Evolutionary conservation across 75 land plant genomes (phyloP).

Genomic region (Cryptomeria japonica): DNA sequence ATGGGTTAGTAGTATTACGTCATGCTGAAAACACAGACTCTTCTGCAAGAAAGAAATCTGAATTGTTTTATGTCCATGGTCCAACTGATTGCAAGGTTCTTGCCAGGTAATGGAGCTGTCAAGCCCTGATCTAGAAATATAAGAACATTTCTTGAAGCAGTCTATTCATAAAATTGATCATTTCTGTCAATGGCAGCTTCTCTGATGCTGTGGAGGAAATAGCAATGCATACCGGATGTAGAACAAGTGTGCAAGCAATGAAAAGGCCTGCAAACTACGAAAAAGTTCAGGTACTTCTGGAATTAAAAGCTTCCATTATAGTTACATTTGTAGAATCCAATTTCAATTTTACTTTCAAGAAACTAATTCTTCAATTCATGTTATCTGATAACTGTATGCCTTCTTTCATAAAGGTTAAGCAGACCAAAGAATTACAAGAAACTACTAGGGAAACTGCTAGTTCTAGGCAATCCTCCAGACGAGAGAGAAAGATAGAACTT

Average conservation of each 20-base stretch:
- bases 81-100: slow-evolving; percentile 10
- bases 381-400: not conserved
- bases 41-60: not conserved
- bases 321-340: not conserved
- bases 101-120: slow-evolving; percentile 6
- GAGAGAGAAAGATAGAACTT: slow-evolving; percentile 12
- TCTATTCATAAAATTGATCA: not conserved
- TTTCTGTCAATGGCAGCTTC: slow-evolving; percentile 2
- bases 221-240: slow-evolving; percentile 5
- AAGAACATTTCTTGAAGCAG: not conserved
- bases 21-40: not conserved
- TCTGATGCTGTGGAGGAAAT: slow-evolving; percentile 14
- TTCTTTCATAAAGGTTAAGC: slow-evolving; percentile 7
- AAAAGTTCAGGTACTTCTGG: not conserved
- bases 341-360: not conserved
- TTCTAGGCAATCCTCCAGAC: slow-evolving; percentile 4
- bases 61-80: not conserved
- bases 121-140: slow-evolving; percentile 3
- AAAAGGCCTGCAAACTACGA: not conserved
- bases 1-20: not conserved
- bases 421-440: not conserved
- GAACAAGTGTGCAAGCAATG: slow-evolving; percentile 1
- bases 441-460: not conserved
- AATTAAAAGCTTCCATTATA: not conserved
- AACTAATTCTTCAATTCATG: not conserved